phyloP scores from a whole-genome alignment of 2,329 filamentous ascomycete genomes.

The Apiospora marii region DNA sequence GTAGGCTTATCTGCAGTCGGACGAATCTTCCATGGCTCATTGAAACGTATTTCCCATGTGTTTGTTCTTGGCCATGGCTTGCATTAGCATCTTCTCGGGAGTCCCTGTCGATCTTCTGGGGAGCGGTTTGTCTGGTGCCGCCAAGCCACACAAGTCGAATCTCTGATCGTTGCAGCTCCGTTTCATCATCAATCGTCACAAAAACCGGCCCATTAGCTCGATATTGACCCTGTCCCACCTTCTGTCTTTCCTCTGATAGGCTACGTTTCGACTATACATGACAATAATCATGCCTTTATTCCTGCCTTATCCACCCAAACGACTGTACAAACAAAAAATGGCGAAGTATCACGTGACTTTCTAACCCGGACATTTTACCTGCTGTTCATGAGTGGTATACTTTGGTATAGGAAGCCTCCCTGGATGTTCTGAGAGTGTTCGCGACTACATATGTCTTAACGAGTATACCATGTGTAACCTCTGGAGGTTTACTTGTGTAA shows the following conservation, averaged over 20 bases:
- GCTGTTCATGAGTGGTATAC: too few relatives aligned
- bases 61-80: not conserved
- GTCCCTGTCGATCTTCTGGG: conserved; percentile 17
- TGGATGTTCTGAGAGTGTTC: not conserved
- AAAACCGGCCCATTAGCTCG: not conserved
- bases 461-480: too few relatives aligned
- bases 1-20: conserved; percentile 2
- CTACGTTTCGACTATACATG: conserved; percentile 7
- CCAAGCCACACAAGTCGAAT: conserved; percentile 20
- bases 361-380: too few relatives aligned
- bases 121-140: not conserved
- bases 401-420: too few relatives aligned
- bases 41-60: conserved; percentile 16
- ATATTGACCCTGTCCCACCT: not conserved
- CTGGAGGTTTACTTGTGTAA: not conserved
- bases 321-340: not conserved
- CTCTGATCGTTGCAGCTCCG: conserved; percentile 18
- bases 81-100: conserved; percentile 17
- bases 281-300: not conserved
- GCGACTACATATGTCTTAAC: not conserved
- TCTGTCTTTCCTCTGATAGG: not conserved
- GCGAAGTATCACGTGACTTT: not conserved
- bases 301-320: not conserved
- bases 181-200: conserved; percentile 13
- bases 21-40: not conserved